These are phyloP conservation scores for Yarrowia bubula DNA, from an alignment of 805 yeast genomes.

Conservation along the genomic window DNA sequence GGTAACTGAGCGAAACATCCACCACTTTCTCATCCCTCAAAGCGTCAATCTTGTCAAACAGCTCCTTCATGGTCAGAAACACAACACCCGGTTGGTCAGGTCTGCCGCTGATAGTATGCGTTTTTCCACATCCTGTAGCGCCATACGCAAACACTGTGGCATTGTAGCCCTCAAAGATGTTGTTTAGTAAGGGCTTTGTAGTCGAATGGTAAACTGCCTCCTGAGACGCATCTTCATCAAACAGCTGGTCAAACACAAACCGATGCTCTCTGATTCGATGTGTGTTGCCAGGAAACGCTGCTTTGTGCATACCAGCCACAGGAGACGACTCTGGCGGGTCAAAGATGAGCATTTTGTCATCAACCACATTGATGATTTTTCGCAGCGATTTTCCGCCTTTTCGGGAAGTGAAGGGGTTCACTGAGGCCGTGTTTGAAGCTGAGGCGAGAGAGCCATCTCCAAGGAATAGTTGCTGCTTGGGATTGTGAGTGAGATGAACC, in stretches of 20 bases:
- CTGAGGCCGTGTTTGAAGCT: conserved; percentile 28
- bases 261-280: conserved; percentile 66
- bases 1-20: conserved; percentile 60
- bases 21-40: conserved; percentile 53
- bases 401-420: conserved; percentile 31
- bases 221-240: conserved; percentile 66
- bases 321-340: conserved; percentile 81
- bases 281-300: conserved; percentile 39
- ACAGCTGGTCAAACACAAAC: conserved; percentile 77
- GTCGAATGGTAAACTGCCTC: conserved; percentile 64
- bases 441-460: conserved; percentile 54
- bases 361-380: conserved; percentile 73
- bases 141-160: conserved; percentile 95
- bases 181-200: conserved; percentile 67
- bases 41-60: conserved; percentile 61
- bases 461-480: conserved; percentile 45
- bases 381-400: conserved; percentile 49
- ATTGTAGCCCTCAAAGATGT: conserved; percentile 79
- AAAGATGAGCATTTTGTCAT: conserved; percentile 79
- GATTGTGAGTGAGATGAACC: conserved; percentile 46
- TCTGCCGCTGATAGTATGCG: conserved; percentile 82
- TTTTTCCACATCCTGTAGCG: conserved; percentile 96
- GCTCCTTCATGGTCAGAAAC: conserved; percentile 71
- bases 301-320: conserved; percentile 48
- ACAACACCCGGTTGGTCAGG: conserved; percentile 74